Evolutionary conservation across 805 yeast genomes (phyloP), one percentile per base, ranked within the genome.

Genomic region (Tetrapisispora fleetii): DNA sequence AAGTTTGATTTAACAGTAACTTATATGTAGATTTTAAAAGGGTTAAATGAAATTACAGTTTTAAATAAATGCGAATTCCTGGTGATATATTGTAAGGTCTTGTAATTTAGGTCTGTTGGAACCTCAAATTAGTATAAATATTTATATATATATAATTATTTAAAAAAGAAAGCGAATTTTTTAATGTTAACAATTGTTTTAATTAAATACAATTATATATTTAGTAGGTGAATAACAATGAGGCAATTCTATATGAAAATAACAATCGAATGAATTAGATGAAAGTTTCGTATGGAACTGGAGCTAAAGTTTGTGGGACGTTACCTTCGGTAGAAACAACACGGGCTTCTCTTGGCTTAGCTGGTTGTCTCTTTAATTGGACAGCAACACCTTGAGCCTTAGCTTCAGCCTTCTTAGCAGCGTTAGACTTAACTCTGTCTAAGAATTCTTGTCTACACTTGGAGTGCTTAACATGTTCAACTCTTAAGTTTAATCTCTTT

Each of bases 211-310:
- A 45, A 45, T 45, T 45, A 45, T 45, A 45, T 45, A 38, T 45
- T 37, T 37, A 40, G 10, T 45, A 45, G 18, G 21, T 37, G 43
- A 38, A 32, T 35, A 45, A 37, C 35, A 41, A 38, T 39, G 43
- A 30, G 33, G 37, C 40, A 30, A 45, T 38, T 45, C 43, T 37
- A 45, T 44, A 44, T 38, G 42, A 45, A 30, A 30, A 44, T 44
- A 37, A 44, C 41, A 44, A 43, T 45, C 58, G 56, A 50, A 53
- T 54, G 57, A 66, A 50, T 84, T 89, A 93, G 79, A 93, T 93
- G 85, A 83, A 91, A 73, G 99, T 93, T 83, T 93, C 99, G 85
- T 93, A 93, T 72, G 99, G 85, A 79, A 88, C 90, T 77, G 99
- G 98, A 72, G 96, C 93, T 77, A 93, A 83, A 68, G 96, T 90